Base-by-base conservation (phyloP, 208 protist species). In the Crithidia sp. region DNA sequence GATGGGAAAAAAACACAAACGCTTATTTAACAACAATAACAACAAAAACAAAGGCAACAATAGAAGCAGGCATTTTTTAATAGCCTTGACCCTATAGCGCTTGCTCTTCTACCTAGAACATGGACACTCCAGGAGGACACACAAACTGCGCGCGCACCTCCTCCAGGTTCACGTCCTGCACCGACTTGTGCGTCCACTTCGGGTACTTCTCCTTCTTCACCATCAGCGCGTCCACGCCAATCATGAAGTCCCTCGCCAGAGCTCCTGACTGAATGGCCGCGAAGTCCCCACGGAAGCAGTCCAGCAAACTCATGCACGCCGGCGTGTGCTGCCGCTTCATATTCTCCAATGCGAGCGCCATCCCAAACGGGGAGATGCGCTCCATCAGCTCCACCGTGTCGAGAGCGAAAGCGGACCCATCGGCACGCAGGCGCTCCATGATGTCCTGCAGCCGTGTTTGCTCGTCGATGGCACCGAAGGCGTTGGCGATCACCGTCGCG, bases 291-390 rank as follows among this genome's bases (percentile, higher is more conserved):
- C 70, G 50, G 50, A 82, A 57, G 43, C 14, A 39, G 0, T 77
- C 71, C 41, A 70, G 8, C 14, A 64, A n/a, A 12, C 36, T 79
- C 14, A 5, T 36, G 50, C 64, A 71, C 53, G 2, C 17, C 7
- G 39, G 55, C 41, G 57, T 66, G 19, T 49, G 55, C 50, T 83
- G 67, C 13, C 37, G 58, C 63, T 83, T 79, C 58, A 73, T 54
- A 47, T 75, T 82, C 74, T 95, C 87, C 54, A 90, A 63, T 3
- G 85, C 74, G 2, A 91, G 12, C 55, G 71, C 68, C 63, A 95
- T 82, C 40, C 70, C 79, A 13, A 88, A 81, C 9, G 89, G 89
- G 2, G 89, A 90, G 68, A 82, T 86, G 28, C 75, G 63, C 60
- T 69, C 55, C 65, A 94, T 67, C 45, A 75, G 63, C 7, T 37